Evolutionary conservation across 176 grass and related monocot genomes (phyloP).

Genomic region (Pontederia crassipes): DNA sequence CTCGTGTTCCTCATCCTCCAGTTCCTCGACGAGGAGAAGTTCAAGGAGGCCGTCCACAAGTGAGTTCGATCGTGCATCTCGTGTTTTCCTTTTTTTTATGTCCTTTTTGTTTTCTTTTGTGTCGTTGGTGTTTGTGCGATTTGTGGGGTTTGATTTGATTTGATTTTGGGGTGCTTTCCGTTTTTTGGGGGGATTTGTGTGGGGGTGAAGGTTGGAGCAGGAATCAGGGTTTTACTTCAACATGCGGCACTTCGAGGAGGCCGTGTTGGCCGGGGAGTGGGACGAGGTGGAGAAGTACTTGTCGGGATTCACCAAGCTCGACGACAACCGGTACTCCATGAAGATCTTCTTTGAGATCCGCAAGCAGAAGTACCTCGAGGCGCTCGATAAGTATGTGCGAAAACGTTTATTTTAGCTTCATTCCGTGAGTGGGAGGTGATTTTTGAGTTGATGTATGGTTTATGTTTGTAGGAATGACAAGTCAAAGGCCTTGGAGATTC

Average conservation of each 20-base stretch:
- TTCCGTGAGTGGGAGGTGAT: too few relatives aligned
- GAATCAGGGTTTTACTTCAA: not conserved
- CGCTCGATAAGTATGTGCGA: too few relatives aligned
- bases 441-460: too few relatives aligned
- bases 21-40: not conserved
- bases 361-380: too few relatives aligned
- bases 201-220: not conserved
- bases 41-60: not conserved
- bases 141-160: not conserved
- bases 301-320: not conserved
- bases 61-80: not conserved
- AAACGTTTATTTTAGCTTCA: too few relatives aligned
- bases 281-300: not conserved
- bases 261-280: not conserved
- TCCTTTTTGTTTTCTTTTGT: not conserved
- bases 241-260: not conserved
- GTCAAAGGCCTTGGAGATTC: not conserved
- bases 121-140: not conserved
- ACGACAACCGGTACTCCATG: too few relatives aligned
- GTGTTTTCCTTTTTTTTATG: not conserved
- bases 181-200: not conserved
- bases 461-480: slow-evolving; percentile 1
- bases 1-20: not conserved
- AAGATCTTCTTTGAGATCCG: too few relatives aligned
- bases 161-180: too few relatives aligned